Evolutionary conservation across 2,329 filamentous ascomycete species (phyloP), one percentile per base, ranked within the genome.

Genomic region (Aspergillus sp.): DNA sequence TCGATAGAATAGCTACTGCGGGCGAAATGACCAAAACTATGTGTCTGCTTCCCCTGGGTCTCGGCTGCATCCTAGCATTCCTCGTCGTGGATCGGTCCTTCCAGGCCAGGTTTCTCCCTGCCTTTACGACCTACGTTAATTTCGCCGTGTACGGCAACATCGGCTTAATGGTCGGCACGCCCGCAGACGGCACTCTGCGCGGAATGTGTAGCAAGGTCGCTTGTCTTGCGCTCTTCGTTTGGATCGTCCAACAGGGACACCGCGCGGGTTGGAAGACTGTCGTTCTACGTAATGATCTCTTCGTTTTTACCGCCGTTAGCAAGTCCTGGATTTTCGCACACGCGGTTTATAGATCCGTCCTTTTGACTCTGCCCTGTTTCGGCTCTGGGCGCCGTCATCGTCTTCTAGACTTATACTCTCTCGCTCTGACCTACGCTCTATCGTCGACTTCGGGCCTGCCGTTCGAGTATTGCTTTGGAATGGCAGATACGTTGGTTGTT

Each of bases 271-370:
- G 44, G 44, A 44, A 44, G 39, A 45, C 44, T 30, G 24, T 47
- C 28, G 28, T 31, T 30, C 34, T 47, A 39, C 43, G 40, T 26
- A 28, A 39, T 26, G 34, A 39, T 28, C 33, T 44, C 24, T 46
- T 47, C 30, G 42, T 44, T 36, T 47, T 47, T 32, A 47, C 43
- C 35, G 39, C 44, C 25, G 41, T 43, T 26, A 47, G 41, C 41
- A 46, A 44, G 34, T 44, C 43, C 29, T 47, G 44, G 44, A 46
- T 47, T 37, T 41, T 46, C 41, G 41, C 44, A 36, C 44, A 47
- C 35, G 44, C 44, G 13, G 33, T 43, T 32, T 47, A 47, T 41
- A 40, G 44, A 37, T 45, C 41, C 30, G 29, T 47, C 43, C 44
- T 47, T 30, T 37, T 47, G 24, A 47, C 44, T 27, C 39, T 47